Conservation (phyloP, 2,329 filamentous ascomycete genomes). For the Emergomyces africanus region DNA sequence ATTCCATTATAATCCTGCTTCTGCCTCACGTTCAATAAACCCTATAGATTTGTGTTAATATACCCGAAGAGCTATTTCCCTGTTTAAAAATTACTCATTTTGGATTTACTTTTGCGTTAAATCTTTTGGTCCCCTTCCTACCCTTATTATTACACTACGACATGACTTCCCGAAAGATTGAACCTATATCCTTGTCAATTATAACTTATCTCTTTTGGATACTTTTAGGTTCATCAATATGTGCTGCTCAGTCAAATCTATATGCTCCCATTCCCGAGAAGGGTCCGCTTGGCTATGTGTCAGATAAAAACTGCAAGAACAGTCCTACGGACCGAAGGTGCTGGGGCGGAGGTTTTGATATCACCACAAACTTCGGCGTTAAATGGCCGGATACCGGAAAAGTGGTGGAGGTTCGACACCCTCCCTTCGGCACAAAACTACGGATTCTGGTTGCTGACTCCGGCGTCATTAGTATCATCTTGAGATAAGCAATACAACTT, state of each 20-base stretch:
- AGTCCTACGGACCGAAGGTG: constrained; percentile 13
- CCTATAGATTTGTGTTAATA: no score
- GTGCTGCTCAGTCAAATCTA: not conserved
- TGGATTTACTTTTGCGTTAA: not conserved
- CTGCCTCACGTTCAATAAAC: not conserved
- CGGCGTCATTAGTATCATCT: constrained; percentile 7
- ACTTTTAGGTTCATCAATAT: not conserved
- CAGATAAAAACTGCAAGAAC: constrained; percentile 11
- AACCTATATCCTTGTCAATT: not conserved
- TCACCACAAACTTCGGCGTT: constrained; percentile 15
- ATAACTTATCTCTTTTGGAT: not conserved
- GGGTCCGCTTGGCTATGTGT: not conserved
- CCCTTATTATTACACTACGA: not conserved
- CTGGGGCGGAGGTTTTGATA: constrained; percentile 15
- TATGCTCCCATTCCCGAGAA: not conserved
- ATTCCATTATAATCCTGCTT: not conserved
- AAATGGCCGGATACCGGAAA: constrained; percentile 15
- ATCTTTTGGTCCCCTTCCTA: not conserved
- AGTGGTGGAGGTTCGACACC: constrained; percentile 6
- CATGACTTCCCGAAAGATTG: not conserved
- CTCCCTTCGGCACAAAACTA: not conserved
- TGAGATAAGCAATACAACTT: constrained; percentile 12
- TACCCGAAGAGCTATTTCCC: not conserved
- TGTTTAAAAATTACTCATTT: not conserved
- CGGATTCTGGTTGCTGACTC: not conserved